Evolutionary conservation across 257 asterid genomes (phyloP), one percentile per base, ranked within the genome.

Genomic region (Jacaranda copaia): DNA sequence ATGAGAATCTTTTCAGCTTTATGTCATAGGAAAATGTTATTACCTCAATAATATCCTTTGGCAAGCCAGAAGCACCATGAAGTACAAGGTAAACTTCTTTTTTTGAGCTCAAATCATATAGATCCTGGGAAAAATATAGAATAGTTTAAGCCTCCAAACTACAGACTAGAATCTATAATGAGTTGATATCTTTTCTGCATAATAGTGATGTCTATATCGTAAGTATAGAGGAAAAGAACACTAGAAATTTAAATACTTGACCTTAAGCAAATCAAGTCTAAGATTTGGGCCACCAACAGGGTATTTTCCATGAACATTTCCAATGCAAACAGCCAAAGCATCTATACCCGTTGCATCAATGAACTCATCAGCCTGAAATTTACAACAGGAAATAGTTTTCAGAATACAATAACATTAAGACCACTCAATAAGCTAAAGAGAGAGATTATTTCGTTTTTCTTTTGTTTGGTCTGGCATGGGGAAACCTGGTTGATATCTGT

Each of bases 1-100:
- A 42, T 2, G 14, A 19, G 52, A 32, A 1, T 35, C 43, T 20
- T 3, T 38, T 43, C 12, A 48, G 68, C 14, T 69, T 48, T 46
- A 39, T 38, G 13, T n/a, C 35, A 15, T 59, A 57, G 78, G 75
- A 38, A 57, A 57, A 58, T 6, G 18, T 42, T 38, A 48, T 35
- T 87, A 95, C 99, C 99, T 89, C 85, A 13, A 95, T 81, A 52
- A 88, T 85, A 42, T 93, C 90, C 90, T 89, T 86, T 5, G 85
- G 84, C 89, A 95, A 85, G 65, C 99, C 99, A 55, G 99, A 95
- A 52, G 99, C 99, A 6, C 99, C 99, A 48, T 95, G 99, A 76
- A 95, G 99, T 60, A 95, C 98, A 32, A 95, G 90, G 75, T 85
- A 81, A 79, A 91, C 96, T 67, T 96, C 97, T 82, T 84, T 87